Conservation (phyloP, 2,329 filamentous ascomycete genomes). For the Pyricularia sp. region DNA sequence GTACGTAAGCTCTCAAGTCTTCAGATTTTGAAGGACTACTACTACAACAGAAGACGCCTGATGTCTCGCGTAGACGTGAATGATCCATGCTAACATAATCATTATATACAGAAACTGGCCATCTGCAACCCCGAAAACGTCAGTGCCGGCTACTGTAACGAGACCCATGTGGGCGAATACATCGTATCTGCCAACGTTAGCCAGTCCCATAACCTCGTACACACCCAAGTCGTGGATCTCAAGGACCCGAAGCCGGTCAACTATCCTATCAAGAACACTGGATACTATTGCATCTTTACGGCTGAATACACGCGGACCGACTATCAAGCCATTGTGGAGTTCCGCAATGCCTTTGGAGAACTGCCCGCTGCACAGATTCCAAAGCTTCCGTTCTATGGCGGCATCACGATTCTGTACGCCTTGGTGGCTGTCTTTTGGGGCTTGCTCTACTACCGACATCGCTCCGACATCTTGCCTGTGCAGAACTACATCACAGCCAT, state of each 20-base stretch:
- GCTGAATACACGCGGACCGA: constrained; percentile 57
- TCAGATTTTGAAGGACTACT: neutral
- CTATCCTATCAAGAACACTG: constrained; percentile 80
- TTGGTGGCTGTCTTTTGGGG: constrained; percentile 83
- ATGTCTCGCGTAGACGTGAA: neutral
- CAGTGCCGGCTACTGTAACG: constrained; percentile 60
- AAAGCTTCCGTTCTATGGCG: constrained; percentile 94
- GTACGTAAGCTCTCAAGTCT: constrained; percentile 28
- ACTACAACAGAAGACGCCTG: too few relatives aligned
- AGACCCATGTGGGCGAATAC: constrained; percentile 74
- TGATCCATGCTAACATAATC: neutral
- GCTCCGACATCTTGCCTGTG: constrained; percentile 88
- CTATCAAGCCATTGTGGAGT: constrained; percentile 78
- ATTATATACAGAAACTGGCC: constrained; percentile 23
- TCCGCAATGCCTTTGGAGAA: constrained; percentile 93
- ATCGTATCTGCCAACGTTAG: constrained; percentile 71
- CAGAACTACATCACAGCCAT: constrained; percentile 99
- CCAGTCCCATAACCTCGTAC: constrained; percentile 62
- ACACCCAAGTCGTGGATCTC: constrained; percentile 74
- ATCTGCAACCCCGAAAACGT: constrained; percentile 73
- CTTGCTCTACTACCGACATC: constrained; percentile 90
- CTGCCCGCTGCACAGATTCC: constrained; percentile 91
- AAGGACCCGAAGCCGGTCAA: constrained; percentile 66
- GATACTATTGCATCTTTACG: constrained; percentile 91
- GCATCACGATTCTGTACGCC: constrained; percentile 86